Evolutionary conservation across 2,329 filamentous ascomycete species (phyloP), one percentile per base, ranked within the genome.

Genomic region (Apiospora arundinis): DNA sequence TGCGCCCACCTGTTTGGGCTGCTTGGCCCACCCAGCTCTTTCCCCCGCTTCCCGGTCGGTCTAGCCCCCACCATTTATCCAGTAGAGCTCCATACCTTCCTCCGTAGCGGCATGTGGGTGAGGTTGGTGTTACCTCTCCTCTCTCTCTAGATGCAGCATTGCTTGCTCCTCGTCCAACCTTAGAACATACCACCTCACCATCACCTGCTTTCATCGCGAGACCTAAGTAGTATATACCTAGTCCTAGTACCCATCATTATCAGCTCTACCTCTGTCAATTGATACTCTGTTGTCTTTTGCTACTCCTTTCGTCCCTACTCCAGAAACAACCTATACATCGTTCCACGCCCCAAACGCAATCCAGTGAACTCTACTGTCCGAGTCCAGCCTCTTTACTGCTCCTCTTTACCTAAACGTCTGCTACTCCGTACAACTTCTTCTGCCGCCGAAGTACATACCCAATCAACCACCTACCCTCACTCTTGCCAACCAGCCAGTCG

Each of bases 11-110:
- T 40, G 32, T 63, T 40, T 37, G 32, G 16, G 18, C 28, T 40
- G 32, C 40, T 40, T 37, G 32, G 16, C 28, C 56, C 56, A 40
- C 56, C n/a, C 4, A 40, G 32, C 21, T 37, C 21, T 11, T 37
- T 23, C 32, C 56, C 56, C 56, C 56, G 32, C 32, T 63, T 37
- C 11, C 56, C 32, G 32, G 56, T 40, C 32, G 56, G 56, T 63
- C 56, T 63, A 63, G 56, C 56, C 56, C n/a, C n/a, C n/a, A n/a
- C n/a, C n/a, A n/a, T n/a, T n/a, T n/a, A n/a, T n/a, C n/a, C n/a
- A n/a, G n/a, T n/a, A n/a, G n/a, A n/a, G n/a, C n/a, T 32, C 52
- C 52, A 60, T 60, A 60, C 52, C 52, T 56, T 23, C 25, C 25
- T 52, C 49, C 49, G 49, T 52, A 52, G 23, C n/a, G n/a, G 48